These are phyloP conservation scores for Solanum hybrid DNA, from an alignment of 305 asterid species.

Conservation along the genomic window DNA sequence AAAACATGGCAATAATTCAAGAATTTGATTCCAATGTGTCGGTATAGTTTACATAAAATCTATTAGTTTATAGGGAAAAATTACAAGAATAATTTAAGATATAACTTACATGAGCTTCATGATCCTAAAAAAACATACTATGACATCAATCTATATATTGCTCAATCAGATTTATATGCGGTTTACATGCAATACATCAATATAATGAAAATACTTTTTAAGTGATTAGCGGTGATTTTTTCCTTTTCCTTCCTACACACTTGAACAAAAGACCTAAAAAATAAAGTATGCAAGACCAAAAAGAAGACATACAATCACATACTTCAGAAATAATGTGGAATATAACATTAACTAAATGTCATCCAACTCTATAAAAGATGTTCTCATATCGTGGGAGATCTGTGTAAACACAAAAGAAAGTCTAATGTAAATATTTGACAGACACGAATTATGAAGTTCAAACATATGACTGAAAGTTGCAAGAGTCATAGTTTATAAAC, in stretches of 20 bases:
- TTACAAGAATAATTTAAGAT: background rate
- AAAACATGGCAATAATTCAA: background rate
- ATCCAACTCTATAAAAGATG: background rate
- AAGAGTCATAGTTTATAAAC: background rate
- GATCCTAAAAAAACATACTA: background rate
- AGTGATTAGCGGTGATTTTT: background rate
- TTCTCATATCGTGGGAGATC: background rate
- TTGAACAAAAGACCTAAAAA: background rate
- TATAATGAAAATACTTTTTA: too few relatives aligned
- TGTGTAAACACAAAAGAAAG: background rate
- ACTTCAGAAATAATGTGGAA: background rate
- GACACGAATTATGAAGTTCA: background rate
- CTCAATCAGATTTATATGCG: too few relatives aligned
- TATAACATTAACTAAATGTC: background rate
- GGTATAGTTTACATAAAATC: background rate
- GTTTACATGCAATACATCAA: too few relatives aligned
- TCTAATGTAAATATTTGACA: background rate
- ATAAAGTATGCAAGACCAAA: background rate
- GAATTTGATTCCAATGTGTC: background rate
- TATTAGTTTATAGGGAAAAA: background rate
- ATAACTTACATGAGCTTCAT: background rate
- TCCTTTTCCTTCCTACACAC: background rate
- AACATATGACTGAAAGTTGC: background rate
- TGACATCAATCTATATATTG: too few relatives aligned
- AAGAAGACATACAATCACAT: background rate